phyloP scores from a whole-genome alignment of 1,139 yeast genomes.

The Pichia terricola region DNA sequence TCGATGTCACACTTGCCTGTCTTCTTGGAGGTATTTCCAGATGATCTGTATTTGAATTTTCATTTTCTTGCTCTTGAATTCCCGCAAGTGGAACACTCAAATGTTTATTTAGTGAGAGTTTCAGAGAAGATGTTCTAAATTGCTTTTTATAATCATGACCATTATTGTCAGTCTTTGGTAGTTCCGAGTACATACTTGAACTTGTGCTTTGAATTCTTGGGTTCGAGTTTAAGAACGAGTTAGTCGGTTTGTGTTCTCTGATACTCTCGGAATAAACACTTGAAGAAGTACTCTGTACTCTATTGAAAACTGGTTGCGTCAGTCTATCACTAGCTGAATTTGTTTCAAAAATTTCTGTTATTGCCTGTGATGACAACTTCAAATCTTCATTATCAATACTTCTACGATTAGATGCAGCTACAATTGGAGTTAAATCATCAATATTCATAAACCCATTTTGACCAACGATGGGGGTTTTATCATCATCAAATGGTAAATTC shows the following conservation, averaged over 20 bases:
- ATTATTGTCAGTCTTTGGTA: constrained; percentile 4
- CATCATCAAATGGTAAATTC: not conserved
- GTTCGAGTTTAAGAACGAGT: not conserved
- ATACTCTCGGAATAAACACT: constrained; percentile 7
- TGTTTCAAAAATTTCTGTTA: constrained; percentile 2
- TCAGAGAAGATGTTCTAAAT: constrained; percentile 9
- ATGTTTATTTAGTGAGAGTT: constrained; percentile 6
- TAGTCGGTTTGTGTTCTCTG: too few relatives aligned
- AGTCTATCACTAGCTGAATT: not conserved
- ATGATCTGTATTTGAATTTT: too few relatives aligned
- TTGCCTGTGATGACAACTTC: constrained; percentile 3
- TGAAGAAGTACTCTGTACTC: constrained; percentile 10
- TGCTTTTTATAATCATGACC: constrained; percentile 4
- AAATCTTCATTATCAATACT: constrained; percentile 3
- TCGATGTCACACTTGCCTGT: too few relatives aligned
- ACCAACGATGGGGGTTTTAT: constrained; percentile 5
- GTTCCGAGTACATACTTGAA: constrained; percentile 12
- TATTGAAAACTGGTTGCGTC: not conserved
- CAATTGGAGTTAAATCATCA: constrained; percentile 5
- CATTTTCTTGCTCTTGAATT: not conserved
- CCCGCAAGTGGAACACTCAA: constrained; percentile 4
- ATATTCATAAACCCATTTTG: not conserved
- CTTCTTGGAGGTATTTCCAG: not conserved
- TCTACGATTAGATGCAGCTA: not conserved
- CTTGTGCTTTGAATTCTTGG: constrained; percentile 7